Base-by-base conservation (phyloP, 2,329 filamentous ascomycete species). In the Claviceps arundinis region DNA sequence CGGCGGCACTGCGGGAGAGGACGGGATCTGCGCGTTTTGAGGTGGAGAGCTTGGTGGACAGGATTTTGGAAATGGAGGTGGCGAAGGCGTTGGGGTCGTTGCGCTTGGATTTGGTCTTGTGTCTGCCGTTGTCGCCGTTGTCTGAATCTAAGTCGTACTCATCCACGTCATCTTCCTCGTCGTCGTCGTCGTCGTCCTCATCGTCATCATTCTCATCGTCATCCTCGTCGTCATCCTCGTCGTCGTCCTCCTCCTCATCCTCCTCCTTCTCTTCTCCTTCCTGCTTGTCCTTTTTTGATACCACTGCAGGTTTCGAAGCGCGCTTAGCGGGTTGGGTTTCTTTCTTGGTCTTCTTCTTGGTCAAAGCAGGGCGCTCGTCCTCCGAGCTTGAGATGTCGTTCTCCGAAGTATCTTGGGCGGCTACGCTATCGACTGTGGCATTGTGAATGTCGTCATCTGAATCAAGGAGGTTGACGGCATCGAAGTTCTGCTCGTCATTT, bases 1-100 rank as follows among this genome's bases (percentile, higher is more conserved):
- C 89, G 11, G 78, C 78, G 55, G 80, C 82, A 65, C 85, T 91
- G 61, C 93, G 85, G 5, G 90, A 84, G 3, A 98, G 77, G n/a
- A 98, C 87, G 0, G 93, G 93, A 65, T 98, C 93, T 51, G 83
- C 77, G 24, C 90, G 85, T 64, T 89, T 89, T 37, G 85, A 79
- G 7, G 80, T 82, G 1, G 89, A 85, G 9, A 97, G 76, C 70
- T 97, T 97, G 48, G 89, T 91, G 52, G 82, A 83, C 45, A 98
- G 77, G 65, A 98, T 96, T 68, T 93, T 95, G 59, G 87, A 85
- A 61, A 98, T 89, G 49, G 89, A 95, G 1, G 85, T 95, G 24
- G 91, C 88, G 67, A 98, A 97, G 50, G 88, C 89, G 57, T 78
- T 74, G 2, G 93, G 90, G 68, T 98, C 91, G 70, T 95, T 95